Evolutionary conservation across 495 filamentous ascomycete genomes (phyloP), one percentile per base, ranked within the genome.

Genomic region (Penicillium maclennaniae): DNA sequence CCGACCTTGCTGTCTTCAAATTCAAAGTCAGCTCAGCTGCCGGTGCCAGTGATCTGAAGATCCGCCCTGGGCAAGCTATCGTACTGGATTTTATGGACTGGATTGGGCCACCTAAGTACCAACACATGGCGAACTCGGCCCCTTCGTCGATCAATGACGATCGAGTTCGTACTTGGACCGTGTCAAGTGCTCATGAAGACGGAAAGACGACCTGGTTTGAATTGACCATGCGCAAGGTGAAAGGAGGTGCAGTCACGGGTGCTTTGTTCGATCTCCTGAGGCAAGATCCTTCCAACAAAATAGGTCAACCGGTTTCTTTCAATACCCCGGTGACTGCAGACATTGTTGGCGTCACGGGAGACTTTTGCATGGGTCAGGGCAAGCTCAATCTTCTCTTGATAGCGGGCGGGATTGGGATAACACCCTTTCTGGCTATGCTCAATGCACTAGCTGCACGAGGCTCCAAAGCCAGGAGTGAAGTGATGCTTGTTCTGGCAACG

Each of bases 91-190:
- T 60, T 15, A 60, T 60, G 54, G 54, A 60, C 15, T 60, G 58
- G 58, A 57, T 60, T 23, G 58, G 58, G 12, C 58, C 58, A 7
- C 58, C 58, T 19, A 26, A 42, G 37, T 60, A 60, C 28, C 49
- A 36, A 7, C 58, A 60, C 50, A 60, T 60, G 58, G 49, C 58
- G 6, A 45, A 57, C 16, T 23, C 49, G 5, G 37, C 49, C 1
- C 58, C 58, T 9, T 21, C 31, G 21, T 49, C 47, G 6, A 45
- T 60, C 5, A 60, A 60, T 43, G 58, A 60, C 39, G 58, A 60
- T 43, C 28, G 58, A 28, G 49, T 60, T 2, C 58, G 58, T n/a
- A 60, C 58, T 39, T 60, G 58, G 58, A 60, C 58, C 28, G 58
- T 60, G 2, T 60, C 58, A 26, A 60, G 54, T 28, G 54, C 48